Base-by-base conservation (phyloP, 768 basidiomycete species). In the Termitomyces sp. region DNA sequence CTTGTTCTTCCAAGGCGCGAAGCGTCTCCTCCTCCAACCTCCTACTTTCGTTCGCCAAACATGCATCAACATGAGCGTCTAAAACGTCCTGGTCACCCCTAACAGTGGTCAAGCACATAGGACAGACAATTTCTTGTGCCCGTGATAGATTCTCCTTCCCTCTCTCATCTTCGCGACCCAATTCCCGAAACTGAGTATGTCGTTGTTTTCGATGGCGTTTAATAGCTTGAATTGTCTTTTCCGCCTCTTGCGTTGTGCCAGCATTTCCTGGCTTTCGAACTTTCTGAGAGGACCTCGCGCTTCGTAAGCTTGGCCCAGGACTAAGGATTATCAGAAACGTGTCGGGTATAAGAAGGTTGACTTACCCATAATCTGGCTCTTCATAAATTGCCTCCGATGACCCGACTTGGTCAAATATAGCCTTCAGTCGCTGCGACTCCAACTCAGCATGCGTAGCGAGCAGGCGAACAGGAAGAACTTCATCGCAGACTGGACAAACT, bases 1-100 rank as follows among this genome's bases (percentile, higher is more conserved):
- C 65, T 37, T 63, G 69, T 31, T 66, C 64, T 40, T 69, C 68
- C 43, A 76, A 71, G 53, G 76, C 73, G 50, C 74, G 74, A 48
- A 74, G 72, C 55, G 79, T 71, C 49, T 80, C 78, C 56, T 79
- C 80, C 63, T 81, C 78, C 42, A 79, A 53, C 56, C 77, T 71
- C 38, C 71, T 74, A 56, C 69, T 76, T 66, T 85, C 83, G 66
- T 89, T 76, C 5, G 84, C 84, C 47, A 94, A 71, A 69, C 92
- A 94, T 7, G 89, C 79, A 66, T 94, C 89, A n/a, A 94, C 82
- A 72, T 94, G 92, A 15, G 89, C 90, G 66, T 90, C 85, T 2
- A 91, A 68, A 9, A 91, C 86, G 62, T 91, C 91, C 48, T 80
- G 77, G 66, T 91, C 91, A 1, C 91, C 91, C 50, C 72, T 74